Evolutionary conservation across 257 asterid genomes (phyloP), one percentile per base, ranked within the genome.

Genomic region (Salvia miltiorrhiza): DNA sequence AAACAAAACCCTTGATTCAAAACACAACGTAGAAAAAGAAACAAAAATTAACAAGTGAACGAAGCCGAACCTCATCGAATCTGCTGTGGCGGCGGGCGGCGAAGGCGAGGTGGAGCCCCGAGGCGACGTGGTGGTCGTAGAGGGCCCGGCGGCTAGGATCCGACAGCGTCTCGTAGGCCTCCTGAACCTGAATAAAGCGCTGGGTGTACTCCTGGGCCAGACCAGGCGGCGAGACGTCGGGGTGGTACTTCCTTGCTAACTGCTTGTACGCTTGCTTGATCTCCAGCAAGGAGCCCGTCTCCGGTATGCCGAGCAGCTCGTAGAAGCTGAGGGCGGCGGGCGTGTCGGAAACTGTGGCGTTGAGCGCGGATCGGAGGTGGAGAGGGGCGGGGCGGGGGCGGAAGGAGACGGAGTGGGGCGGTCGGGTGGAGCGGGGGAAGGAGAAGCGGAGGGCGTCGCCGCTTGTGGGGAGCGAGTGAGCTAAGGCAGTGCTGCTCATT

Each of bases 181-280:
- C 93, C 74, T 90, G 95, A 0, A 92, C 95, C 77, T 68, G 85
- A 63, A 92, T 83, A 67, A 92, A 92, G 72, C 80, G 54, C 73
- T 77, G 73, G 1, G 98, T 88, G 14, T 87, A 81, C 85, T 86
- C 93, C 48, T 88, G 85, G 41, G 78, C 86, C 85, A 83, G 90
- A 71, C 35, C 97, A 78, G 98, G 95, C 1, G 98, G 98, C 8
- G 96, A 92, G 0, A 92, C 95, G 72, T 92, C 98, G 44, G 98
- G 98, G 82, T 92, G 98, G 77, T 87, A 92, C 87, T 86, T 87
- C 71, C 94, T 70, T 3, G 96, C 98, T 9, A 87, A 76, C 81
- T 83, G 94, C 80, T 90, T 92, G 76, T 92, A 92, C 49, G 98
- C 98, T 37, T 83, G 89, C 49, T 89, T 92, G 40, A 92, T 89